Base-by-base conservation (phyloP, 2,329 filamentous ascomycete species). In the Lasiodiplodia sp. region DNA sequence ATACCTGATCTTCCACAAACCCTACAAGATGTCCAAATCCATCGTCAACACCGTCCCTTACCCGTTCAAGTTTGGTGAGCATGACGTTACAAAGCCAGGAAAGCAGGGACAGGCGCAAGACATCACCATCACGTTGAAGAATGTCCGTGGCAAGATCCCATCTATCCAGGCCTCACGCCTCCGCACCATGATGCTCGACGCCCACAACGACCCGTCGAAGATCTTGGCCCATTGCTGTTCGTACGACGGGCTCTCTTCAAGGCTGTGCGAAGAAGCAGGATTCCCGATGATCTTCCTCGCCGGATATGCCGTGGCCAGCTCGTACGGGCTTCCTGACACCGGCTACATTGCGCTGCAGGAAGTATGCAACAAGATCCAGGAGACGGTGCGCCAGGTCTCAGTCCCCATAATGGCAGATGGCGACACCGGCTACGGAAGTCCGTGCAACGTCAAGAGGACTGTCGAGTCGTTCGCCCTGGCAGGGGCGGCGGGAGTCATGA, bases 281-380 rank as follows among this genome's bases (percentile, higher is more conserved):
- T 84, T 84, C 57, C 83, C 82, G 0, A 74, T 84, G 58, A 69
- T 84, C 11, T 85, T 85, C 67, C 73, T 84, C 0, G 78, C 81
- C 0, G 82, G 82, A 0, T 84, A 81, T 69, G 73, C 81, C 0
- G 79, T 84, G 14, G 75, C 83, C 0, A 79, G 76, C 18, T 71
- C 80, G 0, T 78, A 80, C 63, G 81, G 81, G 1, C 74, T 85
- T 0, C 83, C 83, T 0, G 83, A 85, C 70, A 83, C 84, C 0
- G 83, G 83, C 1, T 85, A 85, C 62, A 85, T 85, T 66, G 82
- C 83, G 2, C 80, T 85, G 71, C 75, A 78, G 10, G 83, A 85
- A 69, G 80, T 85, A 75, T 82, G 78, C 56, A 76, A 78, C 16
- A 83, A 83, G 71, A 81, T 85, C 56, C 80, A 83, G 65, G 82